Evolutionary conservation across 2,329 filamentous ascomycete genomes (phyloP), one percentile per base, ranked within the genome.

Genomic region (Penicillium freii): DNA sequence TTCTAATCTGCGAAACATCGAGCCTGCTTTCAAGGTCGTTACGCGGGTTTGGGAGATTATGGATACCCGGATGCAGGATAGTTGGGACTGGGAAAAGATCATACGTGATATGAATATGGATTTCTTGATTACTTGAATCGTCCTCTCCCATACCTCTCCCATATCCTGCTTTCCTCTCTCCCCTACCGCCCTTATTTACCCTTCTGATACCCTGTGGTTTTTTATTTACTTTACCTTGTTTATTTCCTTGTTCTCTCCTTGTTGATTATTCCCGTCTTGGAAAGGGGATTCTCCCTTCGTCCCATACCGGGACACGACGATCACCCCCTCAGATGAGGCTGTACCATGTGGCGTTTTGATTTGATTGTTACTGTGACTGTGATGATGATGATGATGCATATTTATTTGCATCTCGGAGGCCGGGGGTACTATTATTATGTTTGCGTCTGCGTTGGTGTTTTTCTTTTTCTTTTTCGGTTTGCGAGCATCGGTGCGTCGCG

Each of bases 31-130:
- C 59, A 77, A 77, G 55, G 80, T 86, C 9, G 82, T 87, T 19
- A 73, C 81, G 54, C 78, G 76, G 57, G 77, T 87, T 21, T 87
- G 84, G 84, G 75, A 79, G 56, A 73, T 84, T 53, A 87, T 87
- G 84, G 84, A 86, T 62, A 75, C 72, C 19, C 78, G 77, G 1
- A 81, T 81, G 50, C 77, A 80, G 57, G 80, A 84, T 55, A 82
- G 80, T 54, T 87, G 84, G 84, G 84, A 87, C 68, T 87, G 83
- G 83, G 84, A 87, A 71, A 81, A 75, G 58, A 82, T 86, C 57
- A 84, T 86, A 60, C 74, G 78, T 47, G 76, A 78, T 49, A 81
- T 83, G 73, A 80, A 81, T 21, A 84, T 83, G 79, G 83, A 87
- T 64, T 85, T 86, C 62, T 73, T 87, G 62, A 80, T 84, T 60